phyloP scores from a whole-genome alignment of 2,329 filamentous ascomycete species.

The Aspergillus ochraceoroseus region DNA sequence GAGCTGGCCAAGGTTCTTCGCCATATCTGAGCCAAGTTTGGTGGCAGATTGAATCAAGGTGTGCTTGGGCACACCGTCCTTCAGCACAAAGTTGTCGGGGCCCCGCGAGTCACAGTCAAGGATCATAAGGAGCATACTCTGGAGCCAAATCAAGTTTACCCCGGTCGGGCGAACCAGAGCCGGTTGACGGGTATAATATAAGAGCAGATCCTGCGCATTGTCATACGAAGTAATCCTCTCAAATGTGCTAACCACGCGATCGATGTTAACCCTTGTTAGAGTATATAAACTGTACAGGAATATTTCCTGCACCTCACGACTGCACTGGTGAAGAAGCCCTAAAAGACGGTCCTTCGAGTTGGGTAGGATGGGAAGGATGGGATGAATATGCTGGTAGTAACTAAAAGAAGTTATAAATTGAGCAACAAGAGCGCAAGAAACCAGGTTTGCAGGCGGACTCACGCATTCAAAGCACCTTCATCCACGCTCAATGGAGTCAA shows the following conservation, averaged over 20 bases:
- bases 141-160: conserved; percentile 41
- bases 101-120: conserved; percentile 42
- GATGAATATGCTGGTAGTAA: conserved; percentile 42
- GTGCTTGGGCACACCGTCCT: conserved; percentile 40
- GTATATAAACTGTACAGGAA: conserved; percentile 41
- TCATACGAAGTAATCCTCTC: conserved; percentile 37
- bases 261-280: conserved; percentile 36
- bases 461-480: conserved; percentile 40
- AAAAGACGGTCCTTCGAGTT: conserved; percentile 38
- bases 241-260: conserved; percentile 33
- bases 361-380: conserved; percentile 40
- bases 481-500: conserved; percentile 37
- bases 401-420: conserved; percentile 27
- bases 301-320: conserved; percentile 39
- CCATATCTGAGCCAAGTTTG: conserved; percentile 39
- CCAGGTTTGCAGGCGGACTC: conserved; percentile 17
- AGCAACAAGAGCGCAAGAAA: background rate
- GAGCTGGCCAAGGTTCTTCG: conserved; percentile 38
- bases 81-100: conserved; percentile 40
- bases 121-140: conserved; percentile 40
- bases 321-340: conserved; percentile 38
- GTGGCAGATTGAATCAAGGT: conserved; percentile 39
- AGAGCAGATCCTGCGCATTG: conserved; percentile 39
- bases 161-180: conserved; percentile 32
- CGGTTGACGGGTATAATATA: conserved; percentile 38